A percentile compares a stretch with the other conserved stretches of the same genome.
phyloP scores from a whole-genome alignment of 371 early-diverging fungal species.

The Capillidium heterosporum region DNA sequence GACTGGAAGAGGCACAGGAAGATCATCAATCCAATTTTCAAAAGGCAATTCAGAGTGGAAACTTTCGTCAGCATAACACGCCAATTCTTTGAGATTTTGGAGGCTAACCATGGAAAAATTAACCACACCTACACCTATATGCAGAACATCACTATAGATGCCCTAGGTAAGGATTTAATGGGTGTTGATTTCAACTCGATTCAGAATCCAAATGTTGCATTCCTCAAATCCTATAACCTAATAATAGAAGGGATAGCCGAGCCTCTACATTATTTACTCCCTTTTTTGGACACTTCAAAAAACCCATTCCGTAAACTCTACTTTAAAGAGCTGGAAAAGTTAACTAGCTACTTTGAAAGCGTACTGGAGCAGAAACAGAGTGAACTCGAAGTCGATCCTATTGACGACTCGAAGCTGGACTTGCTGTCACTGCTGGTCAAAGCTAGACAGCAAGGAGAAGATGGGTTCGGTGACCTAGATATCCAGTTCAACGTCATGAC shows the following conservation, averaged over 20 bases:
- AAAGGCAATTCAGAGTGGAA: slow-evolving; percentile 3
- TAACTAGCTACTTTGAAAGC: background rate
- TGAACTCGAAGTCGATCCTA: background rate
- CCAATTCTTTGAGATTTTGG: background rate
- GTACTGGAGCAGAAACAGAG: background rate
- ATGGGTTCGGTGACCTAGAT: background rate
- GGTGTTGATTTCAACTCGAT: background rate
- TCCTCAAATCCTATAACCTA: background rate
- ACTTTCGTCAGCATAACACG: background rate
- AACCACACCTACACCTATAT: slow-evolving; percentile 10
- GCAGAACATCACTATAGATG: background rate
- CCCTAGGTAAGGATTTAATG: background rate
- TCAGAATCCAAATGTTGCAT: background rate
- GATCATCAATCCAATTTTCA: slow-evolving; percentile 12
- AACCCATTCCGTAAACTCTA: background rate
- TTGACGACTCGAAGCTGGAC: background rate
- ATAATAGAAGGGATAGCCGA: background rate
- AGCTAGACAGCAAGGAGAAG: background rate
- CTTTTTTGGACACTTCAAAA: background rate
- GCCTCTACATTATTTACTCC: background rate
- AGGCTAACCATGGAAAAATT: slow-evolving; percentile 10
- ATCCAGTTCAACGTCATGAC: background rate
- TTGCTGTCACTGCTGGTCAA: background rate
- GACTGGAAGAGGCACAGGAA: slow-evolving; percentile 15
- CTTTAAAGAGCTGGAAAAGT: background rate